Percentiles rank a stretch among this genome's conserved stretches.
phyloP scores from a whole-genome alignment of 768 basidiomycete species.

The Favolaschia claudopus region DNA sequence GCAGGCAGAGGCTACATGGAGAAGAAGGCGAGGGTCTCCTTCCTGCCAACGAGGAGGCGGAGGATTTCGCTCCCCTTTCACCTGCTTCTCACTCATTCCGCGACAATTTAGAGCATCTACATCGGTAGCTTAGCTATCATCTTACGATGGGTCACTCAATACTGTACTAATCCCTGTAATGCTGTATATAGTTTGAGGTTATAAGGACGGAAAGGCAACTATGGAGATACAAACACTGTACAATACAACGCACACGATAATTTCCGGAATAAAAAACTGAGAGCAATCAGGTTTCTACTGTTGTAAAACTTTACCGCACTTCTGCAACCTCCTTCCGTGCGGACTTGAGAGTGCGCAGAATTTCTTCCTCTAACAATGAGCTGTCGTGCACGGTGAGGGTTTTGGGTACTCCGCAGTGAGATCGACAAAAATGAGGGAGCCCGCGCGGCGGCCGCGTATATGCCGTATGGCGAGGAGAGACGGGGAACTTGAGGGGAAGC shows the following conservation, averaged over 20 bases:
- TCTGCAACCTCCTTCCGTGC: slow-evolving; percentile 75
- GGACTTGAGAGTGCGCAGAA: slow-evolving; percentile 60
- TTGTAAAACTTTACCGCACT: slow-evolving; percentile 72
- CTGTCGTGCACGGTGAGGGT: slow-evolving; percentile 64
- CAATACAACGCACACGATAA: neutral
- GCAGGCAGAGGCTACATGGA: slow-evolving; percentile 28
- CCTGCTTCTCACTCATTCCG: slow-evolving; percentile 5
- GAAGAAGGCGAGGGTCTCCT: slow-evolving; percentile 57
- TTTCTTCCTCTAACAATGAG: slow-evolving; percentile 66
- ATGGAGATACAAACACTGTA: neutral
- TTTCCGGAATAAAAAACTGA: neutral
- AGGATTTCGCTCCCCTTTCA: slow-evolving; percentile 17
- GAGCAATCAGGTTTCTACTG: slow-evolving; percentile 38
- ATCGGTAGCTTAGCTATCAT: neutral
- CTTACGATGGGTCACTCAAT: neutral
- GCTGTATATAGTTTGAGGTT: slow-evolving; percentile 6
- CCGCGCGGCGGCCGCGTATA: slow-evolving; percentile 78
- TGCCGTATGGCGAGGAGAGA: slow-evolving; percentile 55
- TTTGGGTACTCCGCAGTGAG: slow-evolving; percentile 73
- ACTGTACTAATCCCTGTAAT: slow-evolving; percentile 12
- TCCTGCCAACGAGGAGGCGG: slow-evolving; percentile 40
- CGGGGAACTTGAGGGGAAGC: slow-evolving; percentile 30
- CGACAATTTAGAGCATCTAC: neutral
- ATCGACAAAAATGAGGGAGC: slow-evolving; percentile 86
- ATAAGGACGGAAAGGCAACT: neutral